Base-by-base conservation (phyloP, 352 stramenopile genomes). In the Thalassiosira pacifica region DNA sequence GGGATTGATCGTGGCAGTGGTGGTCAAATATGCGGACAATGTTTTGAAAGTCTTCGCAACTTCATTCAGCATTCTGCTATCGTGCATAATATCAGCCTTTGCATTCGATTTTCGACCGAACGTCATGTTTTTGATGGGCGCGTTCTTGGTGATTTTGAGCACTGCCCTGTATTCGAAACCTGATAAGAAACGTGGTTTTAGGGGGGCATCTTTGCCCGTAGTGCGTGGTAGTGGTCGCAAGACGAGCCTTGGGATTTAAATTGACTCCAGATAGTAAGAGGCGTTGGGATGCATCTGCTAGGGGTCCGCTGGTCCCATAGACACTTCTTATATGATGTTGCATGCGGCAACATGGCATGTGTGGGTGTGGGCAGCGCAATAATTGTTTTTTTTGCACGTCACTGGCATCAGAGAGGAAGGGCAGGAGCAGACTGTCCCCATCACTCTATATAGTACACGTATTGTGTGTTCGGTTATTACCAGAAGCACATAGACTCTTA, bases 11-110 rank as follows among this genome's bases (percentile, higher is more conserved):
- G 96, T 98, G 22, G 96, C 95, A 19, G 92, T 97, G 11, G 96
- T 98, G 0, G 91, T 98, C 8, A 98, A 98, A 83, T 98, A 98
- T 82, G 96, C 96, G 3, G 96, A 98, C 87, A 98, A 98, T 85
- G 97, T 98, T 11, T 83, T 98, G 71, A 98, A 98, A 81, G 94
- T 95, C 19, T 98, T 98, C 89, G 96, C 95, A 9, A 96, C 94
- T 2, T 96, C 93, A 11, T 94, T 98, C 55, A 96, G 92, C 52
- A 98, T 98, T 61, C 71, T 98, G 40, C 84, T 96, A 11, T 96
- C 93, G 9, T 96, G 92, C 78, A 83, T 97, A 27, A 82, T 97
- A 61, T 97, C 91, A 29, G 87, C 89, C 1, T 79, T 97, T 18
- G 86, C 97, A 13, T 98, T 98, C 83, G 94, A 96, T 75, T 97